Conservation (phyloP, 768 basidiomycete species). For the Ephemerocybe angulata region DNA sequence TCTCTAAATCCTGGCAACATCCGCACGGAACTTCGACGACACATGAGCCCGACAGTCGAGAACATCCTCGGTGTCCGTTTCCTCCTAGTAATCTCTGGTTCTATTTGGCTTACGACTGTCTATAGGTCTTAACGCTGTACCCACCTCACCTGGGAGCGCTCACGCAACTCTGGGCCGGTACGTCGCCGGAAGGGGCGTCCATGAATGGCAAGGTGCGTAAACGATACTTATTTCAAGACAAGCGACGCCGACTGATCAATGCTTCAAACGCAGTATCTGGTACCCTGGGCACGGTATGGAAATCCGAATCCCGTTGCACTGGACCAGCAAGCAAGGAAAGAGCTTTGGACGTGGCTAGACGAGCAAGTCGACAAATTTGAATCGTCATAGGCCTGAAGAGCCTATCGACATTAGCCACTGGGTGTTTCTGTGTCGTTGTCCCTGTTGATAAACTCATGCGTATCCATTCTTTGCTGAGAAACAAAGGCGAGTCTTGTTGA, state of each 20-base stretch:
- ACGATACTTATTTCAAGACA: background rate
- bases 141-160: slow-evolving; percentile 31
- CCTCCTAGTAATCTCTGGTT: background rate
- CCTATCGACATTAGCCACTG: too few species aligned
- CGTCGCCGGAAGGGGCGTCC: slow-evolving; percentile 26
- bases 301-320: slow-evolving; percentile 29
- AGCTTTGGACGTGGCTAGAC: slow-evolving; percentile 45
- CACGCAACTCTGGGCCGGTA: slow-evolving; percentile 41
- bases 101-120: background rate
- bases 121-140: slow-evolving; percentile 16
- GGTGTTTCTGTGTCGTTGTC: too few species aligned
- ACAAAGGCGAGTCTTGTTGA: too few species aligned
- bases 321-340: slow-evolving; percentile 25
- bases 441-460: too few species aligned
- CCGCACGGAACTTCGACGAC: slow-evolving; percentile 28
- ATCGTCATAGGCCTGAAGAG: too few species aligned
- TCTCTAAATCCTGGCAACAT: slow-evolving; percentile 42
- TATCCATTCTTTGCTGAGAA: too few species aligned
- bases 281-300: slow-evolving; percentile 47
- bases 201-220: slow-evolving; percentile 31
- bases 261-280: too few species aligned
- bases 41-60: slow-evolving; percentile 13
- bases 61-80: slow-evolving; percentile 13
- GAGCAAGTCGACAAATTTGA: slow-evolving; percentile 33
- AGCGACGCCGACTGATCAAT: too few species aligned